Evolutionary conservation across 2,329 filamentous ascomycete genomes (phyloP), one percentile per base, ranked within the genome.

Genomic region (Juglanconis sp.): DNA sequence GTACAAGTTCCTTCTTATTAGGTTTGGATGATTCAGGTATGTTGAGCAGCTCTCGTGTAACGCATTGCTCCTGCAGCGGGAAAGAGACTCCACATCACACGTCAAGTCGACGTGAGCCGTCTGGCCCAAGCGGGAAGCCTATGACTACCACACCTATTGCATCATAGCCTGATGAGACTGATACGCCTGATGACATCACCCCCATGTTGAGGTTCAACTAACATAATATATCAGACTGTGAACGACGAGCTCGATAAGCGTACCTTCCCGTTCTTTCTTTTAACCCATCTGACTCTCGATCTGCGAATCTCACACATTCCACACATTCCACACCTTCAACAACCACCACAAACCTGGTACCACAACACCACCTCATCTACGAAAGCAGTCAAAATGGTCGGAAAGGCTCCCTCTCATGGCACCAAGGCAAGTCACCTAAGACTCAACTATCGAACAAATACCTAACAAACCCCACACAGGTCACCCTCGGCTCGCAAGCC

Each of bases 401-500:
- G 61, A 46, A 59, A 57, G 48, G 32, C 55, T 44, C n/a, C 61
- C 3, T 61, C 51, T 30, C 40, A 50, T 42, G 62, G 62, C 53
- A 58, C 54, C 38, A 63, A 63, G 56, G 62, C 62, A 17, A 53
- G 47, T 55, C 42, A 24, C 7, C 13, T 15, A 5, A 36, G 9
- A 7, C 15, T 3, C 24, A 11, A 10, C n/a, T 15, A n/a, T 8
- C 15, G 9, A 40, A 38, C 53, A 50, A 42, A 35, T 31, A 32
- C 34, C 63, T 67, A 46, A 68, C 60, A 59, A 53, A 32, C 4
- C n/a, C 56, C 36, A 38, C 11, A 38, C 7, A 85, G 78, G 81
- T 84, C 62, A 74, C 73, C 17, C 73, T 73, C 49, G 77, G 79
- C 58, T 64, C 72, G 61, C 73, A 82, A 51, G 78, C 65, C 34